Evolutionary conservation across 257 asterid genomes (phyloP), one percentile per base, ranked within the genome.

Genomic region (Voacanga thouarsii): DNA sequence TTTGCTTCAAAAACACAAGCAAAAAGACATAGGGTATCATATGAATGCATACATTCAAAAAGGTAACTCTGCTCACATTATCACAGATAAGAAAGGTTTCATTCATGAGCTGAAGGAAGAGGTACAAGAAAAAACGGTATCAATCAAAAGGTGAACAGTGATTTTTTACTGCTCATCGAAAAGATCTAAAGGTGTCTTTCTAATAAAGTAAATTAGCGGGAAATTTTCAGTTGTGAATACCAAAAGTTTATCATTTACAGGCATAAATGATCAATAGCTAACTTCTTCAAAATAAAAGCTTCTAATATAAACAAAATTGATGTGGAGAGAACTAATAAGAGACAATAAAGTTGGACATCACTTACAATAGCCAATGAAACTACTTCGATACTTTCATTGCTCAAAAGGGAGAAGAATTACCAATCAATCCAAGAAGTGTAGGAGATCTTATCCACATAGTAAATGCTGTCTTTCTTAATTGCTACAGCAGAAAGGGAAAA

Each of bases 1-100:
- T 90, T 94, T 94, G 97, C 97, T 92, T 66, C 69, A 39, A 9
- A 78, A 45, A 81, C 72, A 73, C 75, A 43, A 67, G 9, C 7
- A 19, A 49, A 33, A 60, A 33, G 12, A 68, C 55, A 28, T 23
- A 33, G 39, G 24, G 5, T 4, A 12, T 45, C 30, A 73, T 6
- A 49, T 56, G 59, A 72, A 19, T n/a, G 6, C 5, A 18, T 55
- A 9, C 18, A 77, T 24, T 57, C 5, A 71, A 15, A 78, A 37
- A 53, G 55, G 41, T 26, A 33, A 44, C 26, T 43, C 50, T 23
- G 12, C 41, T 69, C 21, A 30, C 28, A 69, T 24, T 15, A 43
- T 41, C 28, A 56, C 57, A 16, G 23, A 23, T 14, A 19, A 56
- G 71, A 64, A 37, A 26, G 33, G 12, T 39, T 49, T 26, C 5